Evolutionary conservation across 768 basidiomycete species (phyloP), one percentile per base, ranked within the genome.

Genomic region (Flagelloscypha sp.): DNA sequence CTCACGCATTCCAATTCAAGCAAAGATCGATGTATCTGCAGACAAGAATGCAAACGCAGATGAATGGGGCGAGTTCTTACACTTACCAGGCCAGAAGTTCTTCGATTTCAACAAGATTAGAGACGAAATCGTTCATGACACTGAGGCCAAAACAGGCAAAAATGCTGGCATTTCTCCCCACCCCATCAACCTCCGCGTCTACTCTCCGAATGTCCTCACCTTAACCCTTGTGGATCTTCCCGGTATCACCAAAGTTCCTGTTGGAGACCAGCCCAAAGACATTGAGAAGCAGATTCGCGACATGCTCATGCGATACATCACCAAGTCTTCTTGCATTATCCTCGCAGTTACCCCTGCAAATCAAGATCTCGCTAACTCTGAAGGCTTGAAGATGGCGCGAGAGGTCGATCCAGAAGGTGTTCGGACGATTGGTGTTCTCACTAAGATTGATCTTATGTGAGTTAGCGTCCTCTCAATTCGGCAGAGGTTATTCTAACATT

Each of bases 11-110:
- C 41, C 49, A 50, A 47, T 41, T 53, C 63, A 66, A 60, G 40
- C 48, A 43, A 72, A 67, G 17, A 57, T 61, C 33, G 71, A 71
- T 33, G 65, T 70, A 46, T 65, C 66, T 8, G 54, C 60, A 20
- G 85, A 86, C 62, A 79, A 82, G 42, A 66, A 74, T 19, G 87
- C 84, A 59, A 98, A 98, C 56, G 68, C 79, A 37, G 79, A 95
- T 48, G 95, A 98, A 59, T 99, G 95, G 95, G 95, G 94, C 48
- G 95, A 99, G 61, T 99, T 99, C 72, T 68, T 97, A 20, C 90
- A 92, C 50, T 73, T 97, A 24, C 95, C 94, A 0, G 85, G 86
- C 41, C 86, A 98, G 66, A 99, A 98, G 63, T 93, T 98, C 62
- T 88, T 82, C 57, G 94, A 99, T 65, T 99, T 99, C 64, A 71